A percentile compares a stretch with the other conserved stretches of the same genome.
These are phyloP conservation scores for Mucor sp. DNA, from an alignment of 371 early-diverging fungal genomes.

Conservation along the genomic window DNA sequence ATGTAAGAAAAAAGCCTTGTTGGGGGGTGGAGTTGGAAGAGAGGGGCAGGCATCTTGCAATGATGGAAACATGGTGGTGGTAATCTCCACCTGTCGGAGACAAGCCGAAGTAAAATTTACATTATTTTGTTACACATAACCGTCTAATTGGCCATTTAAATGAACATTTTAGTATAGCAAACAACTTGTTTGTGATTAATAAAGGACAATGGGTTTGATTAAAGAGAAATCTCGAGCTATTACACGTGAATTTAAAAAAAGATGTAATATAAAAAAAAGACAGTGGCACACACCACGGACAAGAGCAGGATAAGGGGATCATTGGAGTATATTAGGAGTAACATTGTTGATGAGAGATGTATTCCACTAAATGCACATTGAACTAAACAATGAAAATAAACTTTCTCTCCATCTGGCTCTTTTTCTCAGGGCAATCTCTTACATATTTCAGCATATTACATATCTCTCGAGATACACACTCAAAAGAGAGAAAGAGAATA, in stretches of 20 bases:
- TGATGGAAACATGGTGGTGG: neutral
- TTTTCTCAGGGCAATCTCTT: neutral
- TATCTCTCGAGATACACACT: neutral
- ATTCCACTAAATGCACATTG: neutral
- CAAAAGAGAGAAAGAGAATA: neutral
- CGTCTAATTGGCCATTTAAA: conserved; percentile 10
- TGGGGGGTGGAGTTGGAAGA: neutral
- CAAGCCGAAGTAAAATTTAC: conserved; percentile 15
- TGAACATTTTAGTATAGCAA: neutral
- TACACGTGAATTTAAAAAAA: conserved; percentile 3
- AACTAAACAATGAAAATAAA: conserved; percentile 1
- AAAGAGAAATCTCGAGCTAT: neutral
- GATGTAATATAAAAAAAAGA: neutral
- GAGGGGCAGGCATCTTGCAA: neutral
- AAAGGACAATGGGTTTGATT: conserved; percentile 4
- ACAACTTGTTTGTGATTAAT: conserved; percentile 1
- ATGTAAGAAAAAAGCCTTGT: neutral
- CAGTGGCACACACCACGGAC: conserved; percentile 4
- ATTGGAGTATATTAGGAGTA: neutral
- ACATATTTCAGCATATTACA: neutral
- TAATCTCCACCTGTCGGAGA: conserved; percentile 17
- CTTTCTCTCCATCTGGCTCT: neutral
- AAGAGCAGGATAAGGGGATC: conserved; percentile 1
- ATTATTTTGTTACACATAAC: conserved; percentile 2
- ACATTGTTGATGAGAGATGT: neutral